Conservation (phyloP, 176 grass and related monocot genomes). For the Lolium rigidum region DNA sequence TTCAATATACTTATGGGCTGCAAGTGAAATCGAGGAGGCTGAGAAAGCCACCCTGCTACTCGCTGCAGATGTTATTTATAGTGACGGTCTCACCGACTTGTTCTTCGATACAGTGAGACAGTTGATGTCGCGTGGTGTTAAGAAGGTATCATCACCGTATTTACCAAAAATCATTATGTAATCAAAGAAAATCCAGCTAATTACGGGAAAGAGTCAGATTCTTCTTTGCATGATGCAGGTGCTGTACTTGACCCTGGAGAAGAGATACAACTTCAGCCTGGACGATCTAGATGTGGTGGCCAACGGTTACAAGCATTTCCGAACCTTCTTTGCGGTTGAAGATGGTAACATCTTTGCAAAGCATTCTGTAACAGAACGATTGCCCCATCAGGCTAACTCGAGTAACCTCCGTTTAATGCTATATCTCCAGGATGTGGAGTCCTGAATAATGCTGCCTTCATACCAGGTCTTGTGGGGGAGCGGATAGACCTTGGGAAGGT, state of each 20-base stretch:
- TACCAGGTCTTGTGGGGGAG: slow-evolving; percentile 52
- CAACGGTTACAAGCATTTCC: slow-evolving; percentile 81
- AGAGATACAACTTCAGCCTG: slow-evolving; percentile 90
- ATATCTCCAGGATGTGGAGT: slow-evolving; percentile 37
- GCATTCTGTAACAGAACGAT: neutral
- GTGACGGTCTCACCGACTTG: slow-evolving; percentile 74
- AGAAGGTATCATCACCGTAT: slow-evolving; percentile 59
- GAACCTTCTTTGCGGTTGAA: slow-evolving; percentile 58
- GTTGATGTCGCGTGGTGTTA: slow-evolving; percentile 60
- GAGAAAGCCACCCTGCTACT: slow-evolving; percentile 70
- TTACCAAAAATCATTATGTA: neutral
- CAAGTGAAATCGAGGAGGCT: slow-evolving; percentile 69
- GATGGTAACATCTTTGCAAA: slow-evolving; percentile 33
- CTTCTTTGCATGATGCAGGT: slow-evolving; percentile 53
- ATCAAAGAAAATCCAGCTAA: neutral
- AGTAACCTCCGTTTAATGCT: neutral
- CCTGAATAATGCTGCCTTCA: neutral
- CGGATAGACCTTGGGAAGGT: slow-evolving; percentile 57
- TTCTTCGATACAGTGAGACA: slow-evolving; percentile 63
- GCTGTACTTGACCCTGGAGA: slow-evolving; percentile 86
- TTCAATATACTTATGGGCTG: slow-evolving; percentile 57
- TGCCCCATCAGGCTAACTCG: neutral
- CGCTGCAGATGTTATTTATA: slow-evolving; percentile 90
- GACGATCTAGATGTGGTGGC: slow-evolving; percentile 78
- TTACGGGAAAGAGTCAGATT: neutral